Base-by-base conservation (phyloP, 2,329 filamentous ascomycete genomes). In the Penicillium polonicum region DNA sequence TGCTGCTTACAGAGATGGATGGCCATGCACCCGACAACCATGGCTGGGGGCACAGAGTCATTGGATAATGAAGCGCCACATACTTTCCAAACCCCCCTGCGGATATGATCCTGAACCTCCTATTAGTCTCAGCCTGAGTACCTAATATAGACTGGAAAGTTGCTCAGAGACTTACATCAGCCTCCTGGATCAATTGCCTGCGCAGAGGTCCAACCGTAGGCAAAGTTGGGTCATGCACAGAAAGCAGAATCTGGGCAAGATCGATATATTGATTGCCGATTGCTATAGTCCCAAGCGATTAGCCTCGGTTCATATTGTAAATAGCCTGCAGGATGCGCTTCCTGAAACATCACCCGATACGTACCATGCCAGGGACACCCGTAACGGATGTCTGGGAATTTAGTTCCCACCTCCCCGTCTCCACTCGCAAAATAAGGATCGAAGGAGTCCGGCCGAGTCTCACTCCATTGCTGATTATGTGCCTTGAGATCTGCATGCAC, bases 341-440 rank as follows among this genome's bases (percentile, higher is more conserved):
- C 21, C 10, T 21, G 10, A 2, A 21, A 36, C 13, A 9, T 45
- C 12, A 8, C 4, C 15, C 2, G 9, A 21, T 48, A 53, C 60
- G n/a, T 63, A 69, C 66, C 65, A 38, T 68, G 66, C 67, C 67
- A 68, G 25, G 65, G 56, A 55, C 53, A 63, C n/a, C 52, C 58
- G 33, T 65, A 65, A 5, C 64, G 60, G 45, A 68, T 65, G n/a
- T 67, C 64, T 4, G 66, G 60, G 43, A 67, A 66, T 33, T 41
- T 27, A 5, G 19, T 23, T 39, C 60, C 60, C 29, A 62, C 50
- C 33, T 57, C 60, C 42, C 60, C 57, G 5, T 65, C 57, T 10
- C 63, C 60, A n/a, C 50, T 59, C 15, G 63, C 56, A 49, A 66
- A 64, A 42, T 62, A 66, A 12, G 65, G 66, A 44, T 68, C 65